phyloP scores from a whole-genome alignment of 176 grass and related monocot species.

The Typha latifolia region DNA sequence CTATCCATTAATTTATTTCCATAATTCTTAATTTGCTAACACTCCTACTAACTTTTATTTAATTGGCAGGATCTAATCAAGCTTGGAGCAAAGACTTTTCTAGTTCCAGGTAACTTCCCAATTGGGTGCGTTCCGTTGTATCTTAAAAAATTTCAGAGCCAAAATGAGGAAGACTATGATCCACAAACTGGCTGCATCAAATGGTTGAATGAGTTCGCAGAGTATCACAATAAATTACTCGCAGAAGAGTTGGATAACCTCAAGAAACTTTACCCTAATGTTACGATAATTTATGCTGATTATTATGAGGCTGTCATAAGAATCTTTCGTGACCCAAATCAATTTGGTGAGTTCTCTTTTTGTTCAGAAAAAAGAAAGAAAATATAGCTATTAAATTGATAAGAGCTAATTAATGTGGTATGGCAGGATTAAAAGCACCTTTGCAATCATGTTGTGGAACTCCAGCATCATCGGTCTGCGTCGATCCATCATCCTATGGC shows the following conservation, averaged over 20 bases:
- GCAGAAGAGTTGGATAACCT: constrained; percentile 23
- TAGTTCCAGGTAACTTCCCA: constrained; percentile 75
- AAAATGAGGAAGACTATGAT: constrained; percentile 29
- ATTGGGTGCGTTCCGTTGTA: constrained; percentile 58
- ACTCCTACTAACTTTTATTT: not conserved
- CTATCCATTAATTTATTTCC: too few relatives aligned
- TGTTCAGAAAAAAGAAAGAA: too few relatives aligned
- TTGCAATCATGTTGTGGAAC: constrained; percentile 42
- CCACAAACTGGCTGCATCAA: constrained; percentile 40
- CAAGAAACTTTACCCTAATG: constrained; percentile 32
- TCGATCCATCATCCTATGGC: constrained; percentile 39
- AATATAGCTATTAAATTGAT: too few relatives aligned
- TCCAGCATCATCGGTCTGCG: constrained; percentile 20
- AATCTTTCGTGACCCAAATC: constrained; percentile 31
- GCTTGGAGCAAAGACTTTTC: constrained; percentile 49
- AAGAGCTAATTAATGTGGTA: not conserved
- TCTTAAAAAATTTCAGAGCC: constrained; percentile 32
- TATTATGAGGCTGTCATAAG: constrained; percentile 52
- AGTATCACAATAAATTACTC: constrained; percentile 54
- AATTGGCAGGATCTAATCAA: constrained; percentile 39
- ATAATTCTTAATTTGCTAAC: too few relatives aligned
- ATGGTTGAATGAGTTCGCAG: constrained; percentile 52
- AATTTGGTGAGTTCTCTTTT: constrained; percentile 22
- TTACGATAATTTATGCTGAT: constrained; percentile 69
- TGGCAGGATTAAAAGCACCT: constrained; percentile 29